Conservation (phyloP, 2,329 filamentous ascomycete species). For the Aspergillus glaucus region DNA sequence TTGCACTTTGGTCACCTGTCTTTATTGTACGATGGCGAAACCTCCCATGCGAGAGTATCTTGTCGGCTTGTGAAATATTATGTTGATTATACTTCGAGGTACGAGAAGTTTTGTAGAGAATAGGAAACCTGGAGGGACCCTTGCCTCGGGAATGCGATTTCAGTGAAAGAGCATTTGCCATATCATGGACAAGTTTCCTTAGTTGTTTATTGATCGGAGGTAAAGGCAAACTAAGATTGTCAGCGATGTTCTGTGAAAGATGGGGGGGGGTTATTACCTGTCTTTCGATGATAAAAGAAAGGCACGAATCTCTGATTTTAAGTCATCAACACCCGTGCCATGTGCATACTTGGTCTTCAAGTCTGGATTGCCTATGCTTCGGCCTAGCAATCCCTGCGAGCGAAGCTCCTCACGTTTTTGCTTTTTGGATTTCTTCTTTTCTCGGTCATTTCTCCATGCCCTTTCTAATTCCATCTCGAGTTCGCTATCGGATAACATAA, state of each 20-base stretch:
- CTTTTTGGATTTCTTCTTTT: slow-evolving; percentile 66
- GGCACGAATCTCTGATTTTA: slow-evolving; percentile 63
- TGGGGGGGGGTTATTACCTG: slow-evolving; percentile 47
- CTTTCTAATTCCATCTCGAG: slow-evolving; percentile 54
- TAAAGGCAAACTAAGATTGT: slow-evolving; percentile 55
- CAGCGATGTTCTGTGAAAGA: slow-evolving; percentile 1
- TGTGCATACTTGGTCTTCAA: slow-evolving; percentile 64
- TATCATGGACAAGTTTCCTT: slow-evolving; percentile 71
- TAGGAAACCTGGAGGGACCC: slow-evolving; percentile 66
- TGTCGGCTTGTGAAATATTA: slow-evolving; percentile 43
- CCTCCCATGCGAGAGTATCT: slow-evolving; percentile 29
- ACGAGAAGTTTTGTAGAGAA: slow-evolving; percentile 65
- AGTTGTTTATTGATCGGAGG: slow-evolving; percentile 77
- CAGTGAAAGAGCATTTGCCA: slow-evolving; percentile 68
- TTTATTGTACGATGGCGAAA: slow-evolving; percentile 22
- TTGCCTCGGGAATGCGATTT: slow-evolving; percentile 78
- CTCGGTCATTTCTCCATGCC: slow-evolving; percentile 61
- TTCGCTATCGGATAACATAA: slow-evolving; percentile 61
- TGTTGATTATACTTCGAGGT: slow-evolving; percentile 58
- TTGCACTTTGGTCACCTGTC: slow-evolving; percentile 16
- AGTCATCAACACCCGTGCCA: slow-evolving; percentile 64
- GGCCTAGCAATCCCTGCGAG: slow-evolving; percentile 58
- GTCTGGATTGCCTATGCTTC: slow-evolving; percentile 50
- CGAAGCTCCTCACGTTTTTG: slow-evolving; percentile 64
- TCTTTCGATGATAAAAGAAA: slow-evolving; percentile 62